A percentile compares a stretch with the other conserved stretches of the same genome.
Conservation (phyloP, 1,139 yeast genomes). For the Geotrichum armillariae region DNA sequence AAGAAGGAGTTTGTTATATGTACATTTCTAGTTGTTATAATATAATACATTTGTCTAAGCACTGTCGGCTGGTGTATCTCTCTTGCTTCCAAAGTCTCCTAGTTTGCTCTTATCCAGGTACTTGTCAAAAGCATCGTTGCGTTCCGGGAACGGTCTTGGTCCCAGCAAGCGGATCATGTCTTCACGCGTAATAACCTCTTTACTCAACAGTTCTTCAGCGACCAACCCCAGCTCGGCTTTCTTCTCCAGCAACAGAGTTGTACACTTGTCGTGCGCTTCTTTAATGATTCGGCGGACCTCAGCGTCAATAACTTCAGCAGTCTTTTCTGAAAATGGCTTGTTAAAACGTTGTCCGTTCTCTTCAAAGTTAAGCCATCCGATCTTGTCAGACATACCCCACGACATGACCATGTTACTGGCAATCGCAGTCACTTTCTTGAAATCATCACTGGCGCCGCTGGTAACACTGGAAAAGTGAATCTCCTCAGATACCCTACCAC, state of each 20-base stretch:
- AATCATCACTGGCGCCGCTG: slow-evolving; percentile 94
- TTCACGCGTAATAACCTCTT: slow-evolving; percentile 85
- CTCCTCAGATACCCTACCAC: slow-evolving; percentile 96
- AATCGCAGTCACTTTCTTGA: slow-evolving; percentile 89
- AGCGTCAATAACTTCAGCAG: slow-evolving; percentile 73
- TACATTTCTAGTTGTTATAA: not conserved
- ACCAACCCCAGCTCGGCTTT: slow-evolving; percentile 73
- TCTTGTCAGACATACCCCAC: slow-evolving; percentile 84
- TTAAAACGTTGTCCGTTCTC: slow-evolving; percentile 58
- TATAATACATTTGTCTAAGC: slow-evolving; percentile 1
- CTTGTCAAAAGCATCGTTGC: slow-evolving; percentile 91
- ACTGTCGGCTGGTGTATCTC: slow-evolving; percentile 3
- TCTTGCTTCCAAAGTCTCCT: slow-evolving; percentile 19
- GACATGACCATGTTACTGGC: slow-evolving; percentile 91
- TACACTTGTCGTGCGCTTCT: slow-evolving; percentile 73
- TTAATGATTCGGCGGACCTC: slow-evolving; percentile 82
- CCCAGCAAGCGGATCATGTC: slow-evolving; percentile 89
- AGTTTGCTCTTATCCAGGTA: slow-evolving; percentile 43
- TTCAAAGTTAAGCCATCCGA: slow-evolving; percentile 83
- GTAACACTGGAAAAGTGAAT: slow-evolving; percentile 87
- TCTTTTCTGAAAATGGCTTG: slow-evolving; percentile 89
- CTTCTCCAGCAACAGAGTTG: slow-evolving; percentile 61
- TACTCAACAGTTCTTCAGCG: slow-evolving; percentile 78
- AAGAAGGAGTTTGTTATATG: not conserved
- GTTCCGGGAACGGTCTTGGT: slow-evolving; percentile 81